Conservation (phyloP, 202 grass and related monocot species). For the Eragrostis tef region DNA sequence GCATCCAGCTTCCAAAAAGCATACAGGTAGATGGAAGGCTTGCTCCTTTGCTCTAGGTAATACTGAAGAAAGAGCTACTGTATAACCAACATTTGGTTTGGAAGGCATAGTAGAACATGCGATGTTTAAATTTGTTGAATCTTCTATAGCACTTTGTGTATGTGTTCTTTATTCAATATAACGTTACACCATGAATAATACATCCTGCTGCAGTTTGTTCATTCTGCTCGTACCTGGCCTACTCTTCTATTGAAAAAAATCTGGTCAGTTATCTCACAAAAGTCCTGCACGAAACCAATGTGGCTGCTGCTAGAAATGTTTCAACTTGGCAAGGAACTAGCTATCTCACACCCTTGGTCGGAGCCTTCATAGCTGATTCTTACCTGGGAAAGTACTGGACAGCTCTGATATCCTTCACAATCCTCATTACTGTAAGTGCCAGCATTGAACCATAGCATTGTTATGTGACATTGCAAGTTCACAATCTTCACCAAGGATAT, state of each 20-base stretch:
- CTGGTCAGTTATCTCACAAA: constrained; percentile 74
- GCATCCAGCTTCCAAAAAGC: constrained; percentile 1
- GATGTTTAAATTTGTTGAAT: neutral
- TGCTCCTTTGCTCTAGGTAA: constrained; percentile 6
- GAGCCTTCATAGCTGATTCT: constrained; percentile 81
- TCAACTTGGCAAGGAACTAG: constrained; percentile 88
- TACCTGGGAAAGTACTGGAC: constrained; percentile 83
- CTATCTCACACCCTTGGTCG: constrained; percentile 76
- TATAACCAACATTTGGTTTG: neutral
- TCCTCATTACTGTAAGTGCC: constrained; percentile 67
- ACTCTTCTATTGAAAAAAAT: constrained; percentile 80
- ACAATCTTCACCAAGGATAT: neutral
- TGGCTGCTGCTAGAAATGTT: constrained; percentile 70
- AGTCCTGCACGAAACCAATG: constrained; percentile 34
- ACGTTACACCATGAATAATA: neutral
- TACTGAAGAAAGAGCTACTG: neutral
- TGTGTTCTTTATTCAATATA: neutral
- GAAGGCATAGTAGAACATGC: neutral
- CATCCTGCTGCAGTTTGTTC: neutral
- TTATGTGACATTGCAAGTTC: neutral
- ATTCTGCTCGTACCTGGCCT: constrained; percentile 56
- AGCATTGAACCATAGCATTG: neutral
- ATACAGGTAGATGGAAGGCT: neutral
- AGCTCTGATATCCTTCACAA: constrained; percentile 59
- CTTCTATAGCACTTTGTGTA: neutral